These are phyloP conservation scores for Penicillium thymicola DNA, from an alignment of 2,329 filamentous ascomycete species.

Conservation along the genomic window DNA sequence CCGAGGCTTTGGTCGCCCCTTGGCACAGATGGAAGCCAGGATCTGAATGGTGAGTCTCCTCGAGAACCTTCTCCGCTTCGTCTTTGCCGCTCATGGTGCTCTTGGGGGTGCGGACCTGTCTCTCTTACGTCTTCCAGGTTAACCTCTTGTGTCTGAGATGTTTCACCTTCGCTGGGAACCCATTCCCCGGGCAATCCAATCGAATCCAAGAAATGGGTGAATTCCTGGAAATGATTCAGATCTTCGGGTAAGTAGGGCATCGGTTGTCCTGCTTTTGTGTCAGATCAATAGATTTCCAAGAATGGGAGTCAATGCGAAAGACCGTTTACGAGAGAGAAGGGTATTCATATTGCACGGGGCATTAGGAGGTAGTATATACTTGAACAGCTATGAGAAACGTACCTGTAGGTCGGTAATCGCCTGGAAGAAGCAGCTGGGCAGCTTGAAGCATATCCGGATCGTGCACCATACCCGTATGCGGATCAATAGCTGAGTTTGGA, in stretches of 20 bases:
- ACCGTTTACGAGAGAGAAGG: too few relatives aligned
- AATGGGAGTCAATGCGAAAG: not conserved
- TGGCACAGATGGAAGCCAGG: slow-evolving; percentile 34
- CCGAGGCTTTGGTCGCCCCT: slow-evolving; percentile 33
- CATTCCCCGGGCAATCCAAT: slow-evolving; percentile 36
- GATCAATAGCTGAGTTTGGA: slow-evolving; percentile 12
- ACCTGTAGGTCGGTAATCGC: slow-evolving; percentile 27
- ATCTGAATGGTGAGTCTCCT: slow-evolving; percentile 34
- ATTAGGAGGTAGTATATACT: not conserved
- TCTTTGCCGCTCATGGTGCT: slow-evolving; percentile 20
- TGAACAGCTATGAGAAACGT: slow-evolving; percentile 6
- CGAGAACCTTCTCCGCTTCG: slow-evolving; percentile 24
- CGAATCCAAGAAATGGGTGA: slow-evolving; percentile 36
- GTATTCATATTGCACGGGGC: not conserved
- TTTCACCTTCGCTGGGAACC: slow-evolving; percentile 28
- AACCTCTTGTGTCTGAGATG: slow-evolving; percentile 25
- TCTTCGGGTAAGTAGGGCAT: slow-evolving; percentile 33
- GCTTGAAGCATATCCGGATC: slow-evolving; percentile 41
- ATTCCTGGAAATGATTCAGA: slow-evolving; percentile 36
- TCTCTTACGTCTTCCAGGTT: slow-evolving; percentile 25
- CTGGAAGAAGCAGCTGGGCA: slow-evolving; percentile 33
- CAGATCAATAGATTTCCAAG: not conserved
- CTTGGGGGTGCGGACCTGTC: slow-evolving; percentile 13
- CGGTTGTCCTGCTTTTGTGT: slow-evolving; percentile 23
- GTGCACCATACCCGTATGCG: slow-evolving; percentile 26